phyloP scores from a whole-genome alignment of 495 filamentous ascomycete genomes.

The Aspergillus haitiensis region DNA sequence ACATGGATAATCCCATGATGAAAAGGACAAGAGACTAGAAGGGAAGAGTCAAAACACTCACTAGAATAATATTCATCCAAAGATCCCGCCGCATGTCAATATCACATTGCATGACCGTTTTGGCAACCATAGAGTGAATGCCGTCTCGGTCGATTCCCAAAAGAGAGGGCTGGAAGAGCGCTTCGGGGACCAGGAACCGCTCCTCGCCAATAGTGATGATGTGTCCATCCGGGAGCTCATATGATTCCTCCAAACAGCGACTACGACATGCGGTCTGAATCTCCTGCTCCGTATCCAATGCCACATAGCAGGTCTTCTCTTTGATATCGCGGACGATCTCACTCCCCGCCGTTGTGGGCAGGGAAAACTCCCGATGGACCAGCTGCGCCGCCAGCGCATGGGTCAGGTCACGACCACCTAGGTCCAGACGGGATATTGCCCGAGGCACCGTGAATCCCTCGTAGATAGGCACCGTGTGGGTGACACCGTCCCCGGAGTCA shows the following conservation, averaged over 20 bases:
- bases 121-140: constrained; percentile 99
- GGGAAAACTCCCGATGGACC: constrained; percentile 96
- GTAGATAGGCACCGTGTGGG: constrained; percentile 99
- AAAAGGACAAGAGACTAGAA: no score
- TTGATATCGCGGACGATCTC: constrained; percentile 99
- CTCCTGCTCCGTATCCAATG: constrained; percentile 98
- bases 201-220: constrained; percentile 99
- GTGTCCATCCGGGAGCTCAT: constrained; percentile 98
- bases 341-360: constrained; percentile 98
- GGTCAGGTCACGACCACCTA: constrained; percentile 99
- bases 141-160: constrained; percentile 96
- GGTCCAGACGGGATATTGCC: constrained; percentile 98
- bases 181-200: constrained; percentile 98
- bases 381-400: constrained; percentile 99
- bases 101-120: constrained; percentile 99
- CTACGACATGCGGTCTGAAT: constrained; percentile 98
- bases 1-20: no score
- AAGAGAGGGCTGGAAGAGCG: constrained; percentile 97
- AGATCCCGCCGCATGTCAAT: constrained; percentile 98
- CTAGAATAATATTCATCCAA: constrained; percentile 99
- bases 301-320: constrained; percentile 99
- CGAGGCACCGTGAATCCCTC: constrained; percentile 99
- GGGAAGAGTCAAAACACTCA: constrained; percentile 47
- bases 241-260: constrained; percentile 98
- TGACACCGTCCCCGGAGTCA: constrained; percentile 99